Evolutionary conservation across 805 yeast genomes (phyloP).

Genomic region (Kazachstania africana): DNA sequence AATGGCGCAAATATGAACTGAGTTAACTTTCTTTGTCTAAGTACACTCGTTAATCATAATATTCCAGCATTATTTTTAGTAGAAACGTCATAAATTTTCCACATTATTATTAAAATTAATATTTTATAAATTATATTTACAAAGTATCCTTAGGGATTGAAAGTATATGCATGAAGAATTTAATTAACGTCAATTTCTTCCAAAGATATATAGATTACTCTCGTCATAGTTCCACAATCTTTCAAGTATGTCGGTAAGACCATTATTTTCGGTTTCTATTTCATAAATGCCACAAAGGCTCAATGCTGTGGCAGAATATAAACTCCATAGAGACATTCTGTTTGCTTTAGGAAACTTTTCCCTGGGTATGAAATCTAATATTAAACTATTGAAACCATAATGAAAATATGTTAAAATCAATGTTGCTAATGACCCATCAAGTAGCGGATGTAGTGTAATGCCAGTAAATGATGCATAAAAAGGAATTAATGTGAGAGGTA

Average conservation of each 20-base stretch:
- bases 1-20: slow-evolving; percentile 39
- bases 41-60: too few species aligned
- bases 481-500: slow-evolving; percentile 56
- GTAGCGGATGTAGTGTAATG: slow-evolving; percentile 34
- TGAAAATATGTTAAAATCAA: slow-evolving; percentile 51
- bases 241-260: slow-evolving; percentile 39
- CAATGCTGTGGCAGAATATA: slow-evolving; percentile 52
- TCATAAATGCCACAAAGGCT: slow-evolving; percentile 62
- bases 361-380: slow-evolving; percentile 64
- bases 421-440: slow-evolving; percentile 48
- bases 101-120: too few species aligned
- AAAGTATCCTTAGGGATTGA: too few species aligned
- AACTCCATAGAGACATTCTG: slow-evolving; percentile 43
- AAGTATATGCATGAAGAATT: too few species aligned
- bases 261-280: slow-evolving; percentile 56
- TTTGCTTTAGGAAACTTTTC: slow-evolving; percentile 63
- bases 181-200: too few species aligned
- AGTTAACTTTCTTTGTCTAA: not conserved
- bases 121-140: too few species aligned
- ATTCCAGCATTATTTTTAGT: too few species aligned
- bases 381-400: slow-evolving; percentile 68
- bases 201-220: slow-evolving; percentile 17
- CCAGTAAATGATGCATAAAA: slow-evolving; percentile 33
- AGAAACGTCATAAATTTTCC: too few species aligned
- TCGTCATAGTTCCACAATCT: slow-evolving; percentile 29